These are phyloP conservation scores for Cercis canadensis DNA, from an alignment of 306 rosid species.

Conservation along the genomic window DNA sequence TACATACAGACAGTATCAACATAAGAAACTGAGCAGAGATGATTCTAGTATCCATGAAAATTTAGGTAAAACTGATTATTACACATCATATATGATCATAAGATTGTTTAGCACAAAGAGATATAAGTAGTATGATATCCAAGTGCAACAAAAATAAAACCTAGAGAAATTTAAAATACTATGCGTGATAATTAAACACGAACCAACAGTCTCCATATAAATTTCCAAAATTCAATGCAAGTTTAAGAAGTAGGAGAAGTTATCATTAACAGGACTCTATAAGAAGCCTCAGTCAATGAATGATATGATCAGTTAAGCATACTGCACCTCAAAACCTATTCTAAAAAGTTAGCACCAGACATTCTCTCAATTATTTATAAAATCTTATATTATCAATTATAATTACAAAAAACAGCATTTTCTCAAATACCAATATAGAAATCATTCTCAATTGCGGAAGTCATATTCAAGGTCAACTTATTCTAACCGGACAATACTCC, in stretches of 20 bases:
- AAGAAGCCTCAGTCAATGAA: conserved; percentile 4
- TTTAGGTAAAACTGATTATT: neutral
- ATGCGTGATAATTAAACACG: conserved; percentile 10
- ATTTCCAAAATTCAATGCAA: neutral
- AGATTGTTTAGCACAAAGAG: neutral
- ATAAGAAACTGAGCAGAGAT: conserved; percentile 27
- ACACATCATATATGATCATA: neutral
- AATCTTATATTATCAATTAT: neutral
- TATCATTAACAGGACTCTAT: neutral
- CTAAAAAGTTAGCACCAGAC: neutral
- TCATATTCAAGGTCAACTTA: conserved; percentile 12
- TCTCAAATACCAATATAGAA: neutral
- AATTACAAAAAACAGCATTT: neutral
- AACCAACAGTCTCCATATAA: too few species aligned
- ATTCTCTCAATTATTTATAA: neutral
- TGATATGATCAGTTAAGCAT: neutral
- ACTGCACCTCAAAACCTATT: neutral
- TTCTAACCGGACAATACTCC: neutral
- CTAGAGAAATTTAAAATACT: neutral
- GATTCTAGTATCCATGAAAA: conserved; percentile 10
- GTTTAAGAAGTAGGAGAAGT: conserved; percentile 1
- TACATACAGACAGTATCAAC: conserved; percentile 37
- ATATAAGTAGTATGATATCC: neutral
- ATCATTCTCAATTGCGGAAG: neutral
- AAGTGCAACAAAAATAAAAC: conserved; percentile 23